These are phyloP conservation scores for Fonsecaea nubica DNA, from an alignment of 2,329 filamentous ascomycete genomes.

Conservation along the genomic window DNA sequence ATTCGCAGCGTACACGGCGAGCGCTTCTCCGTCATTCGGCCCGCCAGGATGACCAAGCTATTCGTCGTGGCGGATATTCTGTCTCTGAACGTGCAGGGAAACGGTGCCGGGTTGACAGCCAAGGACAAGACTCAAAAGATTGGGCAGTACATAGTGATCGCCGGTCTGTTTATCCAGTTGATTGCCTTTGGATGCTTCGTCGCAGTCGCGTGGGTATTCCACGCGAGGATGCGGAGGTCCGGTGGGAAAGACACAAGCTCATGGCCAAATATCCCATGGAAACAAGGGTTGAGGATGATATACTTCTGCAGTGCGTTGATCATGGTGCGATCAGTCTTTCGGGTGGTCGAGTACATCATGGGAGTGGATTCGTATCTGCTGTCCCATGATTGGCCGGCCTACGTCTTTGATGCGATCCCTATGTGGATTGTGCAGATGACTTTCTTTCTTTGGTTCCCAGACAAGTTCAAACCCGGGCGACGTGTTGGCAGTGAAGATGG, in stretches of 20 bases:
- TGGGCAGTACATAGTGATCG: conserved; percentile 35
- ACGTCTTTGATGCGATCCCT: conserved; percentile 53
- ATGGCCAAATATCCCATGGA: conserved; percentile 43
- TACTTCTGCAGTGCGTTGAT: conserved; percentile 42
- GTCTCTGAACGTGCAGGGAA: conserved; percentile 54
- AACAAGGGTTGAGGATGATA: conserved; percentile 45
- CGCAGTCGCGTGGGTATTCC: conserved; percentile 38
- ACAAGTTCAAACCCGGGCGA: background rate
- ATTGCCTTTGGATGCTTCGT: conserved; percentile 42
- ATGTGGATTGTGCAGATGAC: conserved; percentile 43
- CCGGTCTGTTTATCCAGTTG: conserved; percentile 43
- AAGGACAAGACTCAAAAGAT: conserved; percentile 32
- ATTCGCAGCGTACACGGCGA: conserved; percentile 44
- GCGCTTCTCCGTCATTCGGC: conserved; percentile 48
- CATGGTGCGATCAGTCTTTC: conserved; percentile 42
- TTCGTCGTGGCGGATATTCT: conserved; percentile 53
- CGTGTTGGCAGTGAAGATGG: background rate
- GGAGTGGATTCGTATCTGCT: conserved; percentile 52
- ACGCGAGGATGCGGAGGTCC: conserved; percentile 34
- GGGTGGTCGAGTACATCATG: conserved; percentile 55
- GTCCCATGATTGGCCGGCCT: conserved; percentile 52
- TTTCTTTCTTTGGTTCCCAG: conserved; percentile 28
- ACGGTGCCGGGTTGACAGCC: conserved; percentile 47
- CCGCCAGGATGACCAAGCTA: conserved; percentile 46
- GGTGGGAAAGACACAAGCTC: conserved; percentile 43